phyloP scores from a whole-genome alignment of 1,284 basidiomycete species.

The Schizopora paradoxa region DNA sequence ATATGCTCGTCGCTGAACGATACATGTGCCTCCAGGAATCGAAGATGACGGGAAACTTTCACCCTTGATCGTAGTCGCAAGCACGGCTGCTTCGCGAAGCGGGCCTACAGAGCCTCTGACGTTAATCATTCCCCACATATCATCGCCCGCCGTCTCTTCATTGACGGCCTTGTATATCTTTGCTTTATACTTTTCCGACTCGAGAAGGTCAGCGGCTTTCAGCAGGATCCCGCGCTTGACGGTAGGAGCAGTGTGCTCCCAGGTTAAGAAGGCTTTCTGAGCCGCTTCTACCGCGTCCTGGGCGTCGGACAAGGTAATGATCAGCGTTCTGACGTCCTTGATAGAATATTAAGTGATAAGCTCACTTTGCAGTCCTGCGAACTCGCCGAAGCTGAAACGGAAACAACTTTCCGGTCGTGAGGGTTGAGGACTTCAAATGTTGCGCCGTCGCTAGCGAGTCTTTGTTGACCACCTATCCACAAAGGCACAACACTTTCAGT shows the following conservation, averaged over 20 bases:
- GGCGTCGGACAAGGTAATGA: neutral
- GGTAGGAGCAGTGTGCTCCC: slow-evolving; percentile 39
- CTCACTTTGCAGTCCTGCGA: slow-evolving; percentile 36
- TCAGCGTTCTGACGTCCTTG: neutral
- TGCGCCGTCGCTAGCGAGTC: slow-evolving; percentile 32
- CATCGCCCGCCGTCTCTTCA: slow-evolving; percentile 37
- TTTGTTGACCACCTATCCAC: slow-evolving; percentile 30
- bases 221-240: slow-evolving; percentile 40
- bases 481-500: slow-evolving; percentile 15
- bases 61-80: slow-evolving; percentile 26
- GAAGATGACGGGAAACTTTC: slow-evolving; percentile 27
- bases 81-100: slow-evolving; percentile 20
- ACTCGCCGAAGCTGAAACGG: slow-evolving; percentile 40
- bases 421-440: slow-evolving; percentile 45
- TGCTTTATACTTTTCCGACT: slow-evolving; percentile 36
- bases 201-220: slow-evolving; percentile 40
- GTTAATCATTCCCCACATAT: slow-evolving; percentile 24
- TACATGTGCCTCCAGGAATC: slow-evolving; percentile 28
- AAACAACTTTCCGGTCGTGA: slow-evolving; percentile 36
- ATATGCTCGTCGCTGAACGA: slow-evolving; percentile 27
- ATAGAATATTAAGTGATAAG: neutral
- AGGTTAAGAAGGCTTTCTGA: slow-evolving; percentile 40
- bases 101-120: slow-evolving; percentile 10
- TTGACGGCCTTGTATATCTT: slow-evolving; percentile 30
- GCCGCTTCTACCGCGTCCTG: slow-evolving; percentile 43